Base-by-base conservation (phyloP, 2,329 filamentous ascomycete species). In the Colletotrichum sp. region DNA sequence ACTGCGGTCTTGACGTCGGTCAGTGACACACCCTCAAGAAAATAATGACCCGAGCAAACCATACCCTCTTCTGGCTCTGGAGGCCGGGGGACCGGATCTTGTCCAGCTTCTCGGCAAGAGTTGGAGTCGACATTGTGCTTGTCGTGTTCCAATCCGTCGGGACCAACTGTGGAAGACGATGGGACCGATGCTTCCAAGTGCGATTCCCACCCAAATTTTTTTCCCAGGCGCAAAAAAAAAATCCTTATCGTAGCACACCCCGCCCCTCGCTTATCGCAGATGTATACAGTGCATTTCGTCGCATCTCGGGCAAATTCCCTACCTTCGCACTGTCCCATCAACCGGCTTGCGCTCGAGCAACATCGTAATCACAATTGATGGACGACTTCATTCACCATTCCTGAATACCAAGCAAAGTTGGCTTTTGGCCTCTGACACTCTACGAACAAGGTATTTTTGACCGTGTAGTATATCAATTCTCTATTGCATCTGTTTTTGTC, bases 61-160 rank as follows among this genome's bases (percentile, higher is more conserved):
- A 13, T 88, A 97, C 96, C 91, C 96, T 95, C 85, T 98, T 93
- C 87, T 98, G 96, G 84, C 95, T 98, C 86, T 99, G 95, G 82
- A 98, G 92, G 86, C 98, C 98, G 72, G 97, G 97, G 83, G 95
- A 97, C 87, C 97, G 95, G 85, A 99, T 98, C 91, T 98, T 98
- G 88, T 96, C 95, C 84, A 99, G 92, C 89, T 96, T 98, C 89
- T 98, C 96, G 84, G 94, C 93, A 82, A 99, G 82, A 78, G 89
- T 87, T 80, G 87, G 82, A 78, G 86, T 86, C 80, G 87, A 85
- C 89, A 91, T 91, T 76, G 82, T 84, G 75, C 77, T 75, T 71
- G 81, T 80, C 71, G 68, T 74, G 21, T 67, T 73, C 73, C 73
- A 75, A 73, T 73, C 72, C 38, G 72, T 77, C 74, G 76, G 63